Percentiles rank a stretch among this genome's conserved stretches.
Evolutionary conservation across 2,329 filamentous ascomycete genomes (phyloP).

Genomic region (Pochonia chlamydosporia): DNA sequence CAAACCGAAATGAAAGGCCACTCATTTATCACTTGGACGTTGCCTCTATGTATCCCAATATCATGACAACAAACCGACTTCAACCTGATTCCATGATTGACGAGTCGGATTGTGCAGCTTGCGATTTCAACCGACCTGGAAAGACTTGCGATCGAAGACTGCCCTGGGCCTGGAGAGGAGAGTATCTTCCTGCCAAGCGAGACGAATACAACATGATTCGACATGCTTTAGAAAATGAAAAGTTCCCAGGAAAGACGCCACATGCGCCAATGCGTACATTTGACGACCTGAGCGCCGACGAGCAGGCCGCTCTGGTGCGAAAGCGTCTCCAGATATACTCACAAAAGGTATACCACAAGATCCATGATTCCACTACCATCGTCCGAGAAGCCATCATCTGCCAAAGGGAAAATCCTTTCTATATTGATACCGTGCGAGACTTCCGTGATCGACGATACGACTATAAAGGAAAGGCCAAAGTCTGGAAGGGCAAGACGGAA

Average conservation of each 20-base stretch:
- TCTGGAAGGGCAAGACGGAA: conserved; percentile 97
- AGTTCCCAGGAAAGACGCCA: conserved; percentile 74
- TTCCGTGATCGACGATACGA: conserved; percentile 97
- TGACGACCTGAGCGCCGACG: conserved; percentile 72
- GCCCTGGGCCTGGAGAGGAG: conserved; percentile 97
- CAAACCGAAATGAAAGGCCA: conserved; percentile 77
- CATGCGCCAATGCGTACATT: conserved; percentile 69
- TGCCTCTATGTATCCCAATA: conserved; percentile 99
- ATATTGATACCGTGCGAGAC: conserved; percentile 91
- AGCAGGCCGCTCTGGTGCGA: conserved; percentile 73
- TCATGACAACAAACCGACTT: conserved; percentile 98
- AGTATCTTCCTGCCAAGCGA: conserved; percentile 90
- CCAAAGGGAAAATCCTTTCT: conserved; percentile 96
- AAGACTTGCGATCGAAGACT: conserved; percentile 94
- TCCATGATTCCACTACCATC: conserved; percentile 89
- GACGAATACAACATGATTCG: conserved; percentile 99
- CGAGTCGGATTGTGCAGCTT: conserved; percentile 92
- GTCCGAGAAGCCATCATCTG: conserved; percentile 96
- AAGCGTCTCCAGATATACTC: conserved; percentile 90
- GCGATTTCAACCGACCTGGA: conserved; percentile 95
- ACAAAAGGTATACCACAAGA: conserved; percentile 99
- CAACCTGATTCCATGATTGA: conserved; percentile 99
- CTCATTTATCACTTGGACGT: conserved; percentile 98
- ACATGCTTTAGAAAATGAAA: conserved; percentile 84
- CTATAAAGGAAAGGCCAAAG: conserved; percentile 96